These are phyloP conservation scores for Puya raimondii DNA, from an alignment of 176 grass and related monocot genomes.

Conservation along the genomic window DNA sequence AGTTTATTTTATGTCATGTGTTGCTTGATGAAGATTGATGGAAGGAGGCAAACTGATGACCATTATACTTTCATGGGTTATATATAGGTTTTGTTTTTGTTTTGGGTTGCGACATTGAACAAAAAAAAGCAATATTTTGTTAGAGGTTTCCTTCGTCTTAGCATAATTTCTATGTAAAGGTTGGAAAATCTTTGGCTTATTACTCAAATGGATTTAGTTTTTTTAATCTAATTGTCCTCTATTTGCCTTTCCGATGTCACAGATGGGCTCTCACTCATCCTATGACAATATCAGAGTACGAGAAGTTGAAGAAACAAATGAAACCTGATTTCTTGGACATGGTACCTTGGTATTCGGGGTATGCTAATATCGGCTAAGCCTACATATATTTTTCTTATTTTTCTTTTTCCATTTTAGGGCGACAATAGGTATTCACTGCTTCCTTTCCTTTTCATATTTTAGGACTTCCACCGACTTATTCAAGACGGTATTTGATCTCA, in stretches of 20 bases:
- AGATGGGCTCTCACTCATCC: slow-evolving; percentile 94
- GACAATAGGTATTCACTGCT: slow-evolving; percentile 2
- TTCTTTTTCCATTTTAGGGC: slow-evolving; percentile 24
- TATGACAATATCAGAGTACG: slow-evolving; percentile 71
- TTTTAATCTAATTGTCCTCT: background rate
- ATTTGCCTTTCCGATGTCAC: background rate
- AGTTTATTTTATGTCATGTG: background rate
- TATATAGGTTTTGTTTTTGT: no score
- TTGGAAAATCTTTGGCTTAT: slow-evolving; percentile 3
- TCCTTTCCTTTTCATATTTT: slow-evolving; percentile 16
- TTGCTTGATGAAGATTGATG: background rate
- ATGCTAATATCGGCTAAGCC: slow-evolving; percentile 17
- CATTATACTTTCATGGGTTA: no score
- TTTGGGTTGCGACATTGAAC: no score
- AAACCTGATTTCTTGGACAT: slow-evolving; percentile 98
- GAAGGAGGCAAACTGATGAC: no score
- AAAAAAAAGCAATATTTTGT: no score
- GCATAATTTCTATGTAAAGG: background rate
- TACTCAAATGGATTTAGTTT: background rate
- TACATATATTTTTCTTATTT: slow-evolving; percentile 25
- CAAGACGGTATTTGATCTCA: slow-evolving; percentile 96
- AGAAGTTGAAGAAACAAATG: slow-evolving; percentile 91
- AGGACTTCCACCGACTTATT: slow-evolving; percentile 98
- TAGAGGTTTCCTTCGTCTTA: no score
- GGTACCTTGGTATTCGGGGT: slow-evolving; percentile 99